Percentiles rank a stretch among this genome's conserved stretches.
These are phyloP conservation scores for Saraca asoca DNA, from an alignment of 331 rosid genomes.

Conservation along the genomic window DNA sequence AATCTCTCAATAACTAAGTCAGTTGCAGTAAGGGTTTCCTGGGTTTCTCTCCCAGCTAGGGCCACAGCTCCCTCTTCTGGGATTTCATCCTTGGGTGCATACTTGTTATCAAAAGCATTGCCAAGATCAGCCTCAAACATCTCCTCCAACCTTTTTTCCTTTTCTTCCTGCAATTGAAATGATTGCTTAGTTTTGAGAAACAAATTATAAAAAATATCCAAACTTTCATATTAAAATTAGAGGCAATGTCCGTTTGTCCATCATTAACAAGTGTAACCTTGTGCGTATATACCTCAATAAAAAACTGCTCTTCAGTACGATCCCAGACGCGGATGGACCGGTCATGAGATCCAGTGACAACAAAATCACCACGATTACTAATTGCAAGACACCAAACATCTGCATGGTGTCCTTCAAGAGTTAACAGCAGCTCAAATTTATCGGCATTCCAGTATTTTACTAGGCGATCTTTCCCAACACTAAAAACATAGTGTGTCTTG, in stretches of 20 bases:
- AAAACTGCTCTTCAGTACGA: constrained; percentile 95
- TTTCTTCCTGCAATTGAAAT: constrained; percentile 83
- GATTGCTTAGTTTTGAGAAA: constrained; percentile 10
- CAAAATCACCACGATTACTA: constrained; percentile 86
- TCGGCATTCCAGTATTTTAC: constrained; percentile 98
- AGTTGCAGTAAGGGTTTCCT: constrained; percentile 82
- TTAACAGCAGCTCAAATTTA: constrained; percentile 85
- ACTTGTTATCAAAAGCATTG: constrained; percentile 66
- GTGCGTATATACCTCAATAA: constrained; percentile 71
- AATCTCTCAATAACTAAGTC: constrained; percentile 82
- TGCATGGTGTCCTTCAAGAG: constrained; percentile 96
- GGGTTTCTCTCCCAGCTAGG: constrained; percentile 81
- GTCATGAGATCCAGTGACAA: constrained; percentile 92
- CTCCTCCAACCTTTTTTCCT: constrained; percentile 87
- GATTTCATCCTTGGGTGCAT: constrained; percentile 67
- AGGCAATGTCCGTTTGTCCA: constrained; percentile 6
- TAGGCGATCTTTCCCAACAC: constrained; percentile 80
- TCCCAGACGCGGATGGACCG: constrained; percentile 98
- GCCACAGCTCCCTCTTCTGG: constrained; percentile 98
- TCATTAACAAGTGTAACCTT: constrained; percentile 27
- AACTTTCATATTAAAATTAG: constrained; percentile 9
- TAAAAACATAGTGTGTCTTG: constrained; percentile 85
- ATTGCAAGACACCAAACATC: constrained; percentile 86
- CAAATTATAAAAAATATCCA: constrained; percentile 15
- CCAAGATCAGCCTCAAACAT: constrained; percentile 80